Evolutionary conservation across 805 yeast genomes (phyloP), one percentile per base, ranked within the genome.

Genomic region (Kodamaea hsintzibuensis): DNA sequence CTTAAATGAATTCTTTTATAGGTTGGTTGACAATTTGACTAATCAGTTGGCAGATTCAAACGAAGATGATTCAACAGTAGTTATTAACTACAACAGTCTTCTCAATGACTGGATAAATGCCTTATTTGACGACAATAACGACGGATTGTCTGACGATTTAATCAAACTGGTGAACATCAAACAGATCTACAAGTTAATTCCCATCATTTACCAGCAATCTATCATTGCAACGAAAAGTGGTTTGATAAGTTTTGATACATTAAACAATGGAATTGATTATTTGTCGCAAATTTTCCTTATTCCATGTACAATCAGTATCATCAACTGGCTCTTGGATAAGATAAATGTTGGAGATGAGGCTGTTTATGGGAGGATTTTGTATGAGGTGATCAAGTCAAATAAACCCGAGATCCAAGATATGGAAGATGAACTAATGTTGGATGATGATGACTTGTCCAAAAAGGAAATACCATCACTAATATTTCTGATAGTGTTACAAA

Each of bases 131-230:
- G 84, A 74, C 44, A 58, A 58, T 47, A 75, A 73, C 52, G 80
- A 89, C 33, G 96, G 97, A 2, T 82, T 92, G 38, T 86, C 96
- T 0, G 98, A 93, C 68, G 92, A 88, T 44, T 70, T 91, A 56
- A 82, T 92, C 63, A 81, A 85, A 59, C 75, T 84, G 9, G 82
- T 89, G 1, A 76, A 85, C 6, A 80, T 87, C 14, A 82, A 82
- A 59, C 92, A 89, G 54, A 82, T 88, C 50, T 81, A 88, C 56
- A 77, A 78, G 38, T 69, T 92, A 35, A 80, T 91, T 16, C 95
- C 97, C 1, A 76, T 82, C 3, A 82, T 93, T 25, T 83, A 90
- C 62, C 84, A 84, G 56, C 92, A 90, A 64, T 86, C 90, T 0
- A 74, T 89, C 10, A 65, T 78, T 13, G 89, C 96, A 0, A 76